Percentiles rank a stretch among this genome's conserved stretches.
Conservation (phyloP, 257 asterid species). For the Parsonsia alboflavescens region DNA sequence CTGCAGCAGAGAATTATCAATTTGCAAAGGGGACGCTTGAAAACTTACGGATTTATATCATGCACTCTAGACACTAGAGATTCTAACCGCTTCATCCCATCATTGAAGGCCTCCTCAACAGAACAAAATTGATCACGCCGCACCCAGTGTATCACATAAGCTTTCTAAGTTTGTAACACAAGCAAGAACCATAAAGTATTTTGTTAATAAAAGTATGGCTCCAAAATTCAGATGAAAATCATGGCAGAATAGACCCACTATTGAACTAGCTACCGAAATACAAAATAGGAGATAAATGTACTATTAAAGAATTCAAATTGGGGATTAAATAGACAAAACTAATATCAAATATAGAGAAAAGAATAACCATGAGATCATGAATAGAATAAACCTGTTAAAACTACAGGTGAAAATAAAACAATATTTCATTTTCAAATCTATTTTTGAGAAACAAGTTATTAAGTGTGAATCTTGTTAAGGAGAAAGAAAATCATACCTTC, state of each 20-base stretch:
- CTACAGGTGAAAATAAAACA: not conserved
- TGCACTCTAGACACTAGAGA: constrained; percentile 78
- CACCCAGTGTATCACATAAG: constrained; percentile 94
- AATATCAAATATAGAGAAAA: not conserved
- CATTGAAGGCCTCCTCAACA: constrained; percentile 71
- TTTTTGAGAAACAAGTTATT: not conserved
- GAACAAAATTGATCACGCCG: constrained; percentile 70
- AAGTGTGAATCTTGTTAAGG: constrained; percentile 2
- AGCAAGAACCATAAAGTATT: constrained; percentile 1
- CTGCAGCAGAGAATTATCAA: constrained; percentile 6
- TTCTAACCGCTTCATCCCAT: constrained; percentile 69
- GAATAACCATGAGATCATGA: not conserved
- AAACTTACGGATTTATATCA: constrained; percentile 65
- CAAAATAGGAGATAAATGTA: not conserved
- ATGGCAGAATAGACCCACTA: not conserved
- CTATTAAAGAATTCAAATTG: not conserved
- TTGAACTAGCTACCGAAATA: not conserved
- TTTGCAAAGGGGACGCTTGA: not conserved
- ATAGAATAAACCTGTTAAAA: not conserved
- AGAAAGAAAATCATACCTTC: constrained; percentile 50
- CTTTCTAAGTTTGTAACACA: constrained; percentile 49
- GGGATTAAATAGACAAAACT: not conserved
- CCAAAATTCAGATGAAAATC: not conserved
- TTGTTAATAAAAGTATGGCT: not conserved
- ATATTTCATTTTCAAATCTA: not conserved